Evolutionary conservation across 805 yeast genomes (phyloP).

Genomic region (Monosporozyma aquatica): DNA sequence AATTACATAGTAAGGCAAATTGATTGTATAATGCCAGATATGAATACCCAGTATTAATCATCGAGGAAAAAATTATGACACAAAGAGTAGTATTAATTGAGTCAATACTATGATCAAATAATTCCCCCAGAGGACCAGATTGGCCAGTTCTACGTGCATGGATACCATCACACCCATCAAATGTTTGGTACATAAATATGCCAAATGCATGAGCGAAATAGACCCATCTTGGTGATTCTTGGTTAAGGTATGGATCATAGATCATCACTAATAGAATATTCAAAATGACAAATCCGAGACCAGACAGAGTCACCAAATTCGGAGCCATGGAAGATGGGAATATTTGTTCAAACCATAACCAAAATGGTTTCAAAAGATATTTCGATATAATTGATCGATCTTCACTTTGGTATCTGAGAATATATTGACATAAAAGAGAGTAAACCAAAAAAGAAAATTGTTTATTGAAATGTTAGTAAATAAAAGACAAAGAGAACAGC

Average conservation of each 20-base stretch:
- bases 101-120: constrained; percentile 83
- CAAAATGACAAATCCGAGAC: constrained; percentile 59
- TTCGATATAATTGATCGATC: constrained; percentile 75
- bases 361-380: constrained; percentile 71
- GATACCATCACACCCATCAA: constrained; percentile 92
- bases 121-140: constrained; percentile 87
- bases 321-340: constrained; percentile 91
- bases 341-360: constrained; percentile 58
- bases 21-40: constrained; percentile 53
- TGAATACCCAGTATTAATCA: constrained; percentile 66
- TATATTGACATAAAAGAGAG: no score
- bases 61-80: constrained; percentile 62
- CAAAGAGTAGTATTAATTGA: constrained; percentile 75
- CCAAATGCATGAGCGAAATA: constrained; percentile 73
- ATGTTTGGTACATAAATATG: constrained; percentile 83
- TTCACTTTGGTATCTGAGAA: constrained; percentile 64
- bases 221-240: constrained; percentile 63
- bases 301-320: constrained; percentile 77
- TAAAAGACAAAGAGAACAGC: not conserved
- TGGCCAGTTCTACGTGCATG: constrained; percentile 96
- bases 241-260: constrained; percentile 59
- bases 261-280: constrained; percentile 58
- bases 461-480: constrained; percentile 13
- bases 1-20: constrained; percentile 68
- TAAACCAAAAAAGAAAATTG: no score